phyloP scores from a whole-genome alignment of 2,329 filamentous ascomycete genomes.

The Fusarium camptoceras region DNA sequence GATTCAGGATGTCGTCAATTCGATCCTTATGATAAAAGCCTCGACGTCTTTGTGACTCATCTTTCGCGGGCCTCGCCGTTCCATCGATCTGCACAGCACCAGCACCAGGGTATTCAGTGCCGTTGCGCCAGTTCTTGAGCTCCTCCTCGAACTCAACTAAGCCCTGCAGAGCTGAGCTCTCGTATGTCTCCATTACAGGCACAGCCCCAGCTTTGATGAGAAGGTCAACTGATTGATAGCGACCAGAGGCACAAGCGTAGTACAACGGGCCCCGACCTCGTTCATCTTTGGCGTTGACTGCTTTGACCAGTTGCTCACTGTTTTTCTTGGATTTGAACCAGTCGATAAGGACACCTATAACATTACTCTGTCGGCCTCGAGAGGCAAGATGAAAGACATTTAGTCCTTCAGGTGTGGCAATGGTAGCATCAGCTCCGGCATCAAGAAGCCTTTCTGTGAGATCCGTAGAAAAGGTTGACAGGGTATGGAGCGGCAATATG shows the following conservation, averaged over 20 bases:
- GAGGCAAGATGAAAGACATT: constrained; percentile 57
- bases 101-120: not conserved
- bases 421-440: constrained; percentile 51
- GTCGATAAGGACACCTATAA: constrained; percentile 48
- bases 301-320: rapidly evolving
- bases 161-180: not conserved
- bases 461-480: constrained; percentile 35
- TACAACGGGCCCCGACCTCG: constrained; percentile 38
- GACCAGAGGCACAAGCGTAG: constrained; percentile 44
- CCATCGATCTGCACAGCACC: not conserved
- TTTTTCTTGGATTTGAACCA: not conserved
- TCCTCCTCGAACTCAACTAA: not conserved
- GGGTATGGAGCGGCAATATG: constrained; percentile 40
- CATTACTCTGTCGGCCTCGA: constrained; percentile 49
- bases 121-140: not conserved
- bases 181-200: constrained; percentile 29
- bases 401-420: constrained; percentile 49
- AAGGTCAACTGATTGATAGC: constrained; percentile 44
- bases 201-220: constrained; percentile 46
- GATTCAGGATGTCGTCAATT: not conserved
- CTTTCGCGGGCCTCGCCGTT: no score
- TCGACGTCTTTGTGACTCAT: not conserved
- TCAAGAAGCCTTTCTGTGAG: constrained; percentile 48
- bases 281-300: not conserved
- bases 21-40: not conserved